Conservation (phyloP, 192 early-diverging fungal species). For the Umbelopsis ramanniana region DNA sequence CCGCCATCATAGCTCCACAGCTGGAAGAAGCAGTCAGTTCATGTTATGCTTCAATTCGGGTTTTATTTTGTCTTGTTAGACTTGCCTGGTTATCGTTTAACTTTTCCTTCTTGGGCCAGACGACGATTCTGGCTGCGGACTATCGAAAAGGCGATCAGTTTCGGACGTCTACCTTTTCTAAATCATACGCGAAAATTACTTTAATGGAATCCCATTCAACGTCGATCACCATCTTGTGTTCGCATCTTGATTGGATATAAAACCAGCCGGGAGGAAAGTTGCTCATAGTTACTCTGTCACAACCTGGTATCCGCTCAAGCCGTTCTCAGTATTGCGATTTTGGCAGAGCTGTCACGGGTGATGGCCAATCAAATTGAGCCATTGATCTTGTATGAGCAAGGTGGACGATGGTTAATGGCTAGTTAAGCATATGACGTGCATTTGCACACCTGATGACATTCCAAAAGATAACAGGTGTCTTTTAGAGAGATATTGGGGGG, state of each 20-base stretch:
- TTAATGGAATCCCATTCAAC: slow-evolving; percentile 36
- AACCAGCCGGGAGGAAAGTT: slow-evolving; percentile 42
- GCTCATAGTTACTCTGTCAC: neutral
- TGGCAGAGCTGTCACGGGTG: too few species aligned
- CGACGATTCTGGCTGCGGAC: slow-evolving; percentile 32
- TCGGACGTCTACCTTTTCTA: neutral
- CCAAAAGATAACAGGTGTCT: too few species aligned
- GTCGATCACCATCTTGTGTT: slow-evolving; percentile 36
- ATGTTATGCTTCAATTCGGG: neutral
- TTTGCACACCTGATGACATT: too few species aligned
- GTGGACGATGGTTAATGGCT: too few species aligned
- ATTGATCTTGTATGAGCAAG: too few species aligned
- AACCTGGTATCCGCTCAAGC: too few species aligned
- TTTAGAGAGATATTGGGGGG: too few species aligned
- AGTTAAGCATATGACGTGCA: too few species aligned
- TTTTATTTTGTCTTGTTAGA: neutral
- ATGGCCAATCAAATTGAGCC: too few species aligned
- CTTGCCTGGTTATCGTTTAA: slow-evolving; percentile 30
- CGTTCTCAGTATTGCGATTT: too few species aligned
- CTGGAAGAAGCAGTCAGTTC: neutral
- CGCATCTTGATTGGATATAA: slow-evolving; percentile 33
- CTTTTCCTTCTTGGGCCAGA: slow-evolving; percentile 31
- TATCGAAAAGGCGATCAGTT: neutral
- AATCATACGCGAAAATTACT: slow-evolving; percentile 18
- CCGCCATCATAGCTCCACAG: slow-evolving; percentile 43